These are phyloP conservation scores for Xylaria polymorpha DNA, from an alignment of 2,329 filamentous ascomycete species.

Conservation along the genomic window DNA sequence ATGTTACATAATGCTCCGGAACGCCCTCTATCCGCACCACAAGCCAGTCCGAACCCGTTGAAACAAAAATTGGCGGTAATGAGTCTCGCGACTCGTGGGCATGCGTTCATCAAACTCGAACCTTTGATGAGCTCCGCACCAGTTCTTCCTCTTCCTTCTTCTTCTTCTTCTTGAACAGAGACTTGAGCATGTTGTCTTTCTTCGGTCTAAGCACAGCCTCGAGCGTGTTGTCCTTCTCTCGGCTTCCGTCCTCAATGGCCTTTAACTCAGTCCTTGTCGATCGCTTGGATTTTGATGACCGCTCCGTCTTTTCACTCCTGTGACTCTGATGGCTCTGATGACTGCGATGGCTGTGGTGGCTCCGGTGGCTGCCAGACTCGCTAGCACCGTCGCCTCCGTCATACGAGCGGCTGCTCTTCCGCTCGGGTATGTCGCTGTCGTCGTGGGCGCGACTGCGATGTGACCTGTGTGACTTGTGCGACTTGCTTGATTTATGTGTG, in stretches of 20 bases:
- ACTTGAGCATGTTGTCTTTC: constrained; percentile 68
- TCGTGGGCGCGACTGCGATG: constrained; percentile 40
- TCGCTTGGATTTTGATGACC: constrained; percentile 49
- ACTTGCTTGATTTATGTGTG: constrained; percentile 46
- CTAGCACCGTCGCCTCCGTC: constrained; percentile 50
- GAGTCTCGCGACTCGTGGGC: not conserved
- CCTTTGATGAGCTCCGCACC: constrained; percentile 31
- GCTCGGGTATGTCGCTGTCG: constrained; percentile 32
- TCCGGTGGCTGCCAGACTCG: constrained; percentile 51
- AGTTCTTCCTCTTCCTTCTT: constrained; percentile 53
- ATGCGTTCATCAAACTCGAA: constrained; percentile 14
- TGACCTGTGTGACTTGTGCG: constrained; percentile 49
- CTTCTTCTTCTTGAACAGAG: constrained; percentile 69
- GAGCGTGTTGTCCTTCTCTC: constrained; percentile 51
- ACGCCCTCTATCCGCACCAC: constrained; percentile 7
- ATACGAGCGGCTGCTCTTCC: constrained; percentile 48
- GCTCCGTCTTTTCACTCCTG: constrained; percentile 52
- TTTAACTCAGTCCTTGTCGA: constrained; percentile 45
- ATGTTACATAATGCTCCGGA: constrained; percentile 17
- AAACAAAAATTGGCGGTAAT: not conserved
- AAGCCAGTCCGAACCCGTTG: not conserved
- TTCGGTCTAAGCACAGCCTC: constrained; percentile 58
- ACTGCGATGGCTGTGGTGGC: constrained; percentile 51
- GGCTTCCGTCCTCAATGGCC: constrained; percentile 52
- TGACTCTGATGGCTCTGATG: constrained; percentile 50